phyloP scores from a whole-genome alignment of 106 monocot genomes.

The Dioscorea alata region DNA sequence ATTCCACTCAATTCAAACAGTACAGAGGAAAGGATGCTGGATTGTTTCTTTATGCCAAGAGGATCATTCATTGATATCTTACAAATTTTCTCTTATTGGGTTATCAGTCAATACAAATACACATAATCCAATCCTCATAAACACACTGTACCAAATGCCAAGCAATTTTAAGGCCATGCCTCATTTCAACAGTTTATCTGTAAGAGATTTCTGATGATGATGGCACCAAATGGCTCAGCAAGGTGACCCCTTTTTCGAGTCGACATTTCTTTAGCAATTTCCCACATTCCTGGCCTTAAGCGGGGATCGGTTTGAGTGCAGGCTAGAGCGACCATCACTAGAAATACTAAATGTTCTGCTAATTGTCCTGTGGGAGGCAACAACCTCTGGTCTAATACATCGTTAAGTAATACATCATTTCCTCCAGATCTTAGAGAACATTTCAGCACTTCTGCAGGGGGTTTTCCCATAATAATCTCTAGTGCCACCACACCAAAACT shows the following conservation, averaged over 20 bases:
- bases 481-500: conserved; percentile 26
- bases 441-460: conserved; percentile 17
- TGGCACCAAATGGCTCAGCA: conserved; percentile 28
- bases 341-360: conserved; percentile 57
- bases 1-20: too few species aligned
- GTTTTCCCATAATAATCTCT: conserved; percentile 30
- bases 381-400: conserved; percentile 57
- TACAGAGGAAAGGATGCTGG: too few species aligned
- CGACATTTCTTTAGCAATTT: conserved; percentile 59
- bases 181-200: too few species aligned
- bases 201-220: conserved; percentile 43
- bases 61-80: too few species aligned
- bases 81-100: too few species aligned
- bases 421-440: not conserved
- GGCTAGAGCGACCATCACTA: conserved; percentile 38
- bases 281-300: conserved; percentile 46
- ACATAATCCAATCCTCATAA: too few species aligned
- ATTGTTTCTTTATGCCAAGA: too few species aligned
- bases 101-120: too few species aligned
- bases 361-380: conserved; percentile 35
- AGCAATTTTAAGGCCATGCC: too few species aligned
- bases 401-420: conserved; percentile 26
- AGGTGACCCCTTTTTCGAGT: conserved; percentile 30
- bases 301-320: conserved; percentile 30
- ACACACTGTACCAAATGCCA: too few species aligned